Evolutionary conservation across 208 protist genomes (phyloP).

Genomic region (Endotrypanum monterogeii): DNA sequence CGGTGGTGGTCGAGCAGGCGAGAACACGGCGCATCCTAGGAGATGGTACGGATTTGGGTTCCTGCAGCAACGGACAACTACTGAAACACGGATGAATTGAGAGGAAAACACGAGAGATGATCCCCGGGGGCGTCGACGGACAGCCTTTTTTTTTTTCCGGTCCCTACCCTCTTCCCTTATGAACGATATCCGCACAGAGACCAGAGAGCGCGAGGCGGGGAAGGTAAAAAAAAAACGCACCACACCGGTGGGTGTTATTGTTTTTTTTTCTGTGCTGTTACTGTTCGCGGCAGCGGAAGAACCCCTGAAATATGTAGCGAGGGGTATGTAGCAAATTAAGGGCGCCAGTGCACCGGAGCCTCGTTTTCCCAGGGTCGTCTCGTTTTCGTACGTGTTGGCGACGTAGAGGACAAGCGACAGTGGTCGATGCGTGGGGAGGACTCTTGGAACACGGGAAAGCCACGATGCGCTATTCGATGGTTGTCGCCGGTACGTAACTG

Average conservation of each 20-base stretch:
- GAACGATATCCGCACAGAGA: neutral
- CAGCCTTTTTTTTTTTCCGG: no score
- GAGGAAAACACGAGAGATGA: neutral
- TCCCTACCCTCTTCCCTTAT: no score
- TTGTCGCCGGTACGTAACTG: neutral
- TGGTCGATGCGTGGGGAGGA: neutral
- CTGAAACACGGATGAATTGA: no score
- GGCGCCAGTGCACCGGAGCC: neutral
- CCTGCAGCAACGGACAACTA: neutral
- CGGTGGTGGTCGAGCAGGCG: constrained; percentile 6
- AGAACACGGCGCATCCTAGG: constrained; percentile 27
- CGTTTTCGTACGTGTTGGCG: constrained; percentile 1
- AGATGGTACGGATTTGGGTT: neutral
- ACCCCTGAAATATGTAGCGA: neutral
- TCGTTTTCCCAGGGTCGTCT: neutral
- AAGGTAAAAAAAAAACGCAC: neutral
- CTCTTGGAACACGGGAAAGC: neutral
- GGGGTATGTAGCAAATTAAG: neutral
- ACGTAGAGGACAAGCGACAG: neutral
- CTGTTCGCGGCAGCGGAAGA: neutral
- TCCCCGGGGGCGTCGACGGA: neutral
- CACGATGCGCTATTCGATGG: neutral
- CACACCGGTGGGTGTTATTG: neutral
- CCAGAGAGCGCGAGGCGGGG: neutral
- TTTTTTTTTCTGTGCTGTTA: neutral